Evolutionary conservation across 202 grass and related monocot genomes (phyloP).

Genomic region (Zoysia matrella): DNA sequence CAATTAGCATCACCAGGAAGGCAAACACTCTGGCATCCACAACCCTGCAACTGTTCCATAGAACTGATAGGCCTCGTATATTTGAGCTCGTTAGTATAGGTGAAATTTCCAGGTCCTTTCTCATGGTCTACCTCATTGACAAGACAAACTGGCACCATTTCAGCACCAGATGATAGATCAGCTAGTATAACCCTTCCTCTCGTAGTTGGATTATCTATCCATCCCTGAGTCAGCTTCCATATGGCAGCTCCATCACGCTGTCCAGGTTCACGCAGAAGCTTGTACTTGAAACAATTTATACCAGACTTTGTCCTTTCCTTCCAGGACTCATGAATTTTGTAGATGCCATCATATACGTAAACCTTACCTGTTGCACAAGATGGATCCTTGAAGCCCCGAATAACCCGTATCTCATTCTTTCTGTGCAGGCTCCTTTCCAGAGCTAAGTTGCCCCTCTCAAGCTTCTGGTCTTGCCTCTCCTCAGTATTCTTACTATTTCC

Average conservation of each 20-base stretch:
- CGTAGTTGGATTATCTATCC: conserved; percentile 75
- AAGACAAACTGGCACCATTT: conserved; percentile 77
- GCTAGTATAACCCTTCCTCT: conserved; percentile 71
- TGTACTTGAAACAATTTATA: conserved; percentile 90
- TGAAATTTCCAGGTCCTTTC: conserved; percentile 81
- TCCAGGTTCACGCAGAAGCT: conserved; percentile 79
- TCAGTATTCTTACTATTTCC: conserved; percentile 67
- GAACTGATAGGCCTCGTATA: conserved; percentile 51
- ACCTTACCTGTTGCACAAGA: conserved; percentile 60
- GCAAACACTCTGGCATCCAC: conserved; percentile 85
- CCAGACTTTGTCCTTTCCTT: conserved; percentile 75
- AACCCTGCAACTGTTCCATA: conserved; percentile 69
- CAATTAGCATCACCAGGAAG: conserved; percentile 82
- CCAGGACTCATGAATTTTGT: conserved; percentile 88
- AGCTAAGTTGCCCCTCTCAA: conserved; percentile 94
- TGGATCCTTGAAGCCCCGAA: conserved; percentile 83
- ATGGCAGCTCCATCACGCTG: conserved; percentile 79
- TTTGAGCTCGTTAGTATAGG: conserved; percentile 71
- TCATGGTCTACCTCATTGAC: conserved; percentile 84
- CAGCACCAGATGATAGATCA: conserved; percentile 78
- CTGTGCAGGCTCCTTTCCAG: conserved; percentile 84
- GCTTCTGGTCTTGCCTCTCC: conserved; percentile 80
- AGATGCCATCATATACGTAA: conserved; percentile 96
- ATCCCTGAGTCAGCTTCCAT: conserved; percentile 84
- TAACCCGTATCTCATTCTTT: conserved; percentile 86